Percentiles rank a stretch among this genome's conserved stretches.
Conservation (phyloP, 331 rosid species). For the Ulmus americana region DNA sequence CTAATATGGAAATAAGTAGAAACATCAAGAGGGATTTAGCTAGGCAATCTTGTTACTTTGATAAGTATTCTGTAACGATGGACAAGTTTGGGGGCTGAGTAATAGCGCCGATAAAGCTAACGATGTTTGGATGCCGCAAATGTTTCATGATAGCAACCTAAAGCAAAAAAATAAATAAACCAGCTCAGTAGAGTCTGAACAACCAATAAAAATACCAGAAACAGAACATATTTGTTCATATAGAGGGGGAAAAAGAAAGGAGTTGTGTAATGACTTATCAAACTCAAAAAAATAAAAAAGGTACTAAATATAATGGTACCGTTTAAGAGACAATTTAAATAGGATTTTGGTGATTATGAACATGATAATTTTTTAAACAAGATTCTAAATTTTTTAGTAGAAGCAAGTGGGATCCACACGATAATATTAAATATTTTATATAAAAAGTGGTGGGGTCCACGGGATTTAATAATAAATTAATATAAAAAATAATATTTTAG, state of each 20-base stretch:
- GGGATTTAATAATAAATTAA: no score
- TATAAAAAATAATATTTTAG: no score
- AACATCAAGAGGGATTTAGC: not conserved
- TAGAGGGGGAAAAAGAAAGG: slow-evolving; percentile 19
- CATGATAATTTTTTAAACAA: no score
- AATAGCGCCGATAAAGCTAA: slow-evolving; percentile 88
- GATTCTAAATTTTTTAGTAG: no score
- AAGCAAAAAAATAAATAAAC: slow-evolving; percentile 1
- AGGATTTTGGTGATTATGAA: no score
- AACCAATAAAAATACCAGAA: not conserved
- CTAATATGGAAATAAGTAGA: not conserved
- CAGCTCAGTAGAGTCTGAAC: not conserved
- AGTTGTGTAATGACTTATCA: slow-evolving; percentile 16
- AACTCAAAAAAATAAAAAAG: slow-evolving; percentile 23
- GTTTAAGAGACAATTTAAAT: no score
- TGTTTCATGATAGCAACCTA: slow-evolving; percentile 91
- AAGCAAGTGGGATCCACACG: no score
- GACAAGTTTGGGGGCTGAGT: slow-evolving; percentile 87
- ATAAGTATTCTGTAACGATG: slow-evolving; percentile 88
- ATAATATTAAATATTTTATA: no score
- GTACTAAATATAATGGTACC: not conserved
- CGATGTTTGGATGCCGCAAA: slow-evolving; percentile 84
- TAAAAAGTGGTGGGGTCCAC: no score
- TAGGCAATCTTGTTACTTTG: slow-evolving; percentile 44
- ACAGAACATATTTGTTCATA: not conserved